These are phyloP conservation scores for Neurospora terricola DNA, from an alignment of 495 filamentous ascomycete genomes.

Conservation along the genomic window DNA sequence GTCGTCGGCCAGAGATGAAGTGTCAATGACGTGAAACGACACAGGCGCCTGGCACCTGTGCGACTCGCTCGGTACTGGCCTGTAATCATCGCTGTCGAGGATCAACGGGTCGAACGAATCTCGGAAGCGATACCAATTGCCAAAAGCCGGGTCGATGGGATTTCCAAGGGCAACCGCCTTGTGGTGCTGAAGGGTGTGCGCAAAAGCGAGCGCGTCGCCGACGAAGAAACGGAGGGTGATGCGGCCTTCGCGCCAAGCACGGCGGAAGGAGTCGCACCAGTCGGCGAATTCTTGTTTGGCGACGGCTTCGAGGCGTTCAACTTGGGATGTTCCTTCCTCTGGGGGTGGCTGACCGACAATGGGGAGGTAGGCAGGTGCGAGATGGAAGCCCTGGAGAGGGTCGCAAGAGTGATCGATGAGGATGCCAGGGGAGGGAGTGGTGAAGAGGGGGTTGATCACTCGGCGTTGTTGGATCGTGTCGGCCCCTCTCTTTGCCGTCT, in stretches of 20 bases:
- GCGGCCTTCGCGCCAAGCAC: not conserved
- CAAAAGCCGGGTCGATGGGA: not conserved
- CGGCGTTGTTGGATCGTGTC: not conserved
- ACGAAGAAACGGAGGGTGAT: constrained; percentile 15
- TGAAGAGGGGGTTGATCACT: constrained; percentile 14
- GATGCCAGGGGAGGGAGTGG: not conserved
- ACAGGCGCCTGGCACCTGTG: constrained; percentile 2
- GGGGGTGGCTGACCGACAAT: not conserved
- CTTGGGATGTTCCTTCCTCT: not conserved
- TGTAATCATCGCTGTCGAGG: constrained; percentile 10
- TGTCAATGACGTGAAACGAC: constrained; percentile 22
- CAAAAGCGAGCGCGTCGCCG: constrained; percentile 14
- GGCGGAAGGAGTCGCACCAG: constrained; percentile 15
- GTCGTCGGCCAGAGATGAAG: constrained; percentile 14
- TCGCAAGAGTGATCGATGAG: constrained; percentile 15
- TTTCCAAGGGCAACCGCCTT: not conserved
- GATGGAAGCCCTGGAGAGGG: constrained; percentile 20
- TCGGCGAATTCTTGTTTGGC: constrained; percentile 13
- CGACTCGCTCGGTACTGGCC: not conserved
- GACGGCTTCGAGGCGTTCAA: not conserved
- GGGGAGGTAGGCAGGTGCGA: constrained; percentile 12
- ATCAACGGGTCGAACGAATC: constrained; percentile 5
- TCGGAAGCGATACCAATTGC: not conserved
- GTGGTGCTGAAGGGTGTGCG: constrained; percentile 13
- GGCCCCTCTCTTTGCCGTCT: not conserved